Evolutionary conservation across 2,329 filamentous ascomycete species (phyloP).

Genomic region (Emericellopsis cladophorae): DNA sequence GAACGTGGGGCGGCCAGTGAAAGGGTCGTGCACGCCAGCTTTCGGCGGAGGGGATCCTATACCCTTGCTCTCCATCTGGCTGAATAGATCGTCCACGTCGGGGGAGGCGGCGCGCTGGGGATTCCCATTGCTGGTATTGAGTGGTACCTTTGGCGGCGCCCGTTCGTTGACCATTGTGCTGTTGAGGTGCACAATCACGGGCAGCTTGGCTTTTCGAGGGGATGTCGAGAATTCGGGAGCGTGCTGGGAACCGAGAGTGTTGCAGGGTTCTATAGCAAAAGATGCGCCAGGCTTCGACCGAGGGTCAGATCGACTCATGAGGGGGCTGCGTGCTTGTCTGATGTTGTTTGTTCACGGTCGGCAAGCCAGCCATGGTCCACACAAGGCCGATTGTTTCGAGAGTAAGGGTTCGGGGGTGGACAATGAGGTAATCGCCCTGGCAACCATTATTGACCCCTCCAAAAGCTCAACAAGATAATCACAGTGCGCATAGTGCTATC

Average conservation of each 20-base stretch:
- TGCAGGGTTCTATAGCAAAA: slow-evolving; percentile 4
- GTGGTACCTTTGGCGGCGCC: slow-evolving; percentile 29
- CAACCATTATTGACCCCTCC: not conserved
- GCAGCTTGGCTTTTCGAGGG: not conserved
- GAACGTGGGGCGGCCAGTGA: slow-evolving; percentile 13
- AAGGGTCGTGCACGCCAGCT: too few relatives aligned
- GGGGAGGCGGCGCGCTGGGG: slow-evolving; percentile 12
- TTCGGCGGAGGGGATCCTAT: too few relatives aligned
- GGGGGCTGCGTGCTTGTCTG: not conserved
- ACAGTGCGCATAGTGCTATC: not conserved
- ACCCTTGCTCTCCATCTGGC: slow-evolving; percentile 12
- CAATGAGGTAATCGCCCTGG: slow-evolving; percentile 2
- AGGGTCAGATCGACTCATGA: not conserved
- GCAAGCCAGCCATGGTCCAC: not conserved
- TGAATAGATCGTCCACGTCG: slow-evolving; percentile 14
- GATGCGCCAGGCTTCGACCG: slow-evolving; percentile 3
- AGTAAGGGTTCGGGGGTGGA: not conserved
- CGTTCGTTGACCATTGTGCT: slow-evolving; percentile 32
- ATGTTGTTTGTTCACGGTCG: not conserved
- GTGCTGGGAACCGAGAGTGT: slow-evolving; percentile 5
- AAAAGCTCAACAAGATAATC: not conserved
- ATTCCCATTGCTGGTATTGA: slow-evolving; percentile 15
- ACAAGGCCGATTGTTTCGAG: not conserved
- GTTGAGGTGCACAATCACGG: not conserved
- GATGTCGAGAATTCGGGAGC: slow-evolving; percentile 5